Evolutionary conservation across 306 rosid genomes (phyloP).

Genomic region (Cercis canadensis): DNA sequence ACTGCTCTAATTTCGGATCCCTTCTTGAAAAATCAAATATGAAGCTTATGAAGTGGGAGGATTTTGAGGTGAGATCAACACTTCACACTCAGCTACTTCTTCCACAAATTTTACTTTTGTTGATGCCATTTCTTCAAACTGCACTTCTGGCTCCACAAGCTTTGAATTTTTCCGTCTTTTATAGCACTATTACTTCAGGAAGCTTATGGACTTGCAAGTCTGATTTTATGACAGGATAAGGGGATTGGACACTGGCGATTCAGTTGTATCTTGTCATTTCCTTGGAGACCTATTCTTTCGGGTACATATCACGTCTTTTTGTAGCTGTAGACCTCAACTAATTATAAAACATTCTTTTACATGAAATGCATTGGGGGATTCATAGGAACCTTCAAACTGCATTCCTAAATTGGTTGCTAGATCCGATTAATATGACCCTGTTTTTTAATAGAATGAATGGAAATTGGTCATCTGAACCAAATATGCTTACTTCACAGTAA

Average conservation of each 20-base stretch:
- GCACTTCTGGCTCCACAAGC: not conserved
- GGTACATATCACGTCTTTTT: conserved; percentile 51
- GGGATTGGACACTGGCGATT: conserved; percentile 91
- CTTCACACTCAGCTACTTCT: conserved; percentile 1
- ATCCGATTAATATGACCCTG: not conserved
- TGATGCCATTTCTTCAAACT: not conserved
- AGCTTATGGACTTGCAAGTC: conserved; percentile 1
- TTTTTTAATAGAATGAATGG: conserved; percentile 18
- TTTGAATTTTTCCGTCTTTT: not conserved
- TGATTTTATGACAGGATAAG: conserved; percentile 64
- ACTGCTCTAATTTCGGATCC: conserved; percentile 91
- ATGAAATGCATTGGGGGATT: not conserved
- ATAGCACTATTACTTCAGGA: not conserved
- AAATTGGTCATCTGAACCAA: conserved; percentile 12
- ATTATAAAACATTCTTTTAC: not conserved
- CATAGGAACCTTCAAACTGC: not conserved
- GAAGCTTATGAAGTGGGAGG: conserved; percentile 96
- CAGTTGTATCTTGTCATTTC: conserved; percentile 79
- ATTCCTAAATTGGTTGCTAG: not conserved
- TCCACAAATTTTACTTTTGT: conserved; percentile 20
- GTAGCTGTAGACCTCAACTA: not conserved
- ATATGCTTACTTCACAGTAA: conserved; percentile 17
- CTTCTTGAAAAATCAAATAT: conserved; percentile 78
- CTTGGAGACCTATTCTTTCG: conserved; percentile 97
- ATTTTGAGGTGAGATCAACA: conserved; percentile 63